Percentiles rank a stretch among this genome's conserved stretches.
Conservation (phyloP, 768 basidiomycete genomes). For the Termitomyces sp. region DNA sequence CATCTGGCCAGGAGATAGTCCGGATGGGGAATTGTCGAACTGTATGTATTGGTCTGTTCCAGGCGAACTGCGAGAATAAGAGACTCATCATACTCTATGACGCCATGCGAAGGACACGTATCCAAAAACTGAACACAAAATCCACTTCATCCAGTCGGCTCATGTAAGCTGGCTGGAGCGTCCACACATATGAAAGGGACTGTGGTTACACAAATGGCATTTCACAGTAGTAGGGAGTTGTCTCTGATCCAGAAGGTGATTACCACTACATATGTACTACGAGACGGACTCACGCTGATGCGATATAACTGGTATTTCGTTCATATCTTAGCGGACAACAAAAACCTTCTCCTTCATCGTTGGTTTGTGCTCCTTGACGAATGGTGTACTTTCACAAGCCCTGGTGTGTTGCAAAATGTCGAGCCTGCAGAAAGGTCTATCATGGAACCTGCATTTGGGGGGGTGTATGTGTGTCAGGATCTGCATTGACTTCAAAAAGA, state of each 20-base stretch:
- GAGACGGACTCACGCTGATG: constrained; percentile 53
- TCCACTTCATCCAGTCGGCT: constrained; percentile 41
- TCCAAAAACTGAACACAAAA: constrained; percentile 49
- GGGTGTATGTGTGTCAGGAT: constrained; percentile 57
- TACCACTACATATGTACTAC: not conserved
- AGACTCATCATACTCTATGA: constrained; percentile 8
- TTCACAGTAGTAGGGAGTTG: constrained; percentile 51
- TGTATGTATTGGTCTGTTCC: constrained; percentile 25
- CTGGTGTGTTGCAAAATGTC: constrained; percentile 50
- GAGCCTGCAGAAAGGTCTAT: constrained; percentile 51
- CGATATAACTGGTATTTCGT: constrained; percentile 69
- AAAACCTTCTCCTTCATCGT: constrained; percentile 63
- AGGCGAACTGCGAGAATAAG: constrained; percentile 12
- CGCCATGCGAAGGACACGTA: constrained; percentile 19
- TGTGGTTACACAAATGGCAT: constrained; percentile 31
- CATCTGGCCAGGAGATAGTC: constrained; percentile 77
- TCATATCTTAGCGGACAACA: constrained; percentile 65
- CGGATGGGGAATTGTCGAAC: constrained; percentile 57
- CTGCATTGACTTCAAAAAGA: not conserved
- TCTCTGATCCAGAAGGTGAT: constrained; percentile 32
- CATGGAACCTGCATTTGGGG: constrained; percentile 64
- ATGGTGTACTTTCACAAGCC: constrained; percentile 86
- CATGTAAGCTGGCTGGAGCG: constrained; percentile 38
- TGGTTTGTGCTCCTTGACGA: constrained; percentile 64
- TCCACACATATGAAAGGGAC: constrained; percentile 81